phyloP scores from a whole-genome alignment of 805 yeast species.

The Yamadazyma paraphyllophila region DNA sequence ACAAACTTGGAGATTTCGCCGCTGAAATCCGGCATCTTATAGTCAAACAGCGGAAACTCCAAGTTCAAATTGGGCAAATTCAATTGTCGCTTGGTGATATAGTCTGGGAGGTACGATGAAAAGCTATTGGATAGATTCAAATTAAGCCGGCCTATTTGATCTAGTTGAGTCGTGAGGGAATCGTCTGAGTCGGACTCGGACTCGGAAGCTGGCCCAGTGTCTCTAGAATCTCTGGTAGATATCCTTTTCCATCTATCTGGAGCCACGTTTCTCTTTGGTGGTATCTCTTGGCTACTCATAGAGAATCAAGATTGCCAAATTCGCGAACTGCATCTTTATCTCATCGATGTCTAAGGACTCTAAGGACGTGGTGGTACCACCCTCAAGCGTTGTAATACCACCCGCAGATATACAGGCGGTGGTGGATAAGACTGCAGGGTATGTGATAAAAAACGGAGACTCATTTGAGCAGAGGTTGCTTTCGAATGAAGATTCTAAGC shows the following conservation, averaged over 20 bases:
- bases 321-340: neutral
- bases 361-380: neutral
- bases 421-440: slow-evolving; percentile 70
- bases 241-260: no score
- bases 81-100: slow-evolving; percentile 7
- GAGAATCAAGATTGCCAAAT: neutral
- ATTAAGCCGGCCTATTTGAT: slow-evolving; percentile 49
- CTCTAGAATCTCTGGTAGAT: no score
- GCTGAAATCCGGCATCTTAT: slow-evolving; percentile 8
- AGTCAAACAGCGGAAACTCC: slow-evolving; percentile 10
- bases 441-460: slow-evolving; percentile 65
- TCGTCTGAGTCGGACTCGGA: slow-evolving; percentile 24
- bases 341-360: neutral
- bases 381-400: slow-evolving; percentile 34
- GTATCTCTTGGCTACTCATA: neutral
- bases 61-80: slow-evolving; percentile 1
- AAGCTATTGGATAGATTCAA: slow-evolving; percentile 2
- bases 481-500: slow-evolving; percentile 40
- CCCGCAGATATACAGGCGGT: slow-evolving; percentile 50
- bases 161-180: slow-evolving; percentile 47
- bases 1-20: slow-evolving; percentile 9
- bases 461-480: slow-evolving; percentile 60
- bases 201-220: no score
- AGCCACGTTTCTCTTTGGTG: no score
- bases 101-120: slow-evolving; percentile 10